Base-by-base conservation (phyloP, 2,329 filamentous ascomycete species). In the Aspergillus sp. region DNA sequence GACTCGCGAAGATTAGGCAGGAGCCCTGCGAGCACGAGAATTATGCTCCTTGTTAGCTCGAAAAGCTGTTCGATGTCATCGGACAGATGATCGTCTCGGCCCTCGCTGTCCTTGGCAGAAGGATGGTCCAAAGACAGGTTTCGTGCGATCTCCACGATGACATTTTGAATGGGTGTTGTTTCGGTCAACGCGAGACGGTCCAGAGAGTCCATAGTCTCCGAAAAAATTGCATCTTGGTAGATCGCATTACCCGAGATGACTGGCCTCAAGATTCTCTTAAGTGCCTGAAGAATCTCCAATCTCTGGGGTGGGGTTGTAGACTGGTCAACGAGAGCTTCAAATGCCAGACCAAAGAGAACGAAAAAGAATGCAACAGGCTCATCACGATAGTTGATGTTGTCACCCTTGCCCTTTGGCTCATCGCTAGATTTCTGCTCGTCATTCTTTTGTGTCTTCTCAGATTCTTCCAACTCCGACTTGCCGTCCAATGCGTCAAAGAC, bases 311-410 rank as follows among this genome's bases (percentile, higher is more conserved):
- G 82, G 67, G 90, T 88, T 21, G 86, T 85, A 5, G 90, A 89
- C 50, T 92, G 88, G 6, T 91, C 92, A 7, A 94, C 94, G 21
- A 99, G 85, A 17, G 96, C 94, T 77, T 99, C 96, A 68, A 99
- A 98, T 0, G 94, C 92, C 59, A 99, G 89, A 10, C 95, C 95
- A 69, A 98, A 99, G 0, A 99, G 84, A 13, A 99, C 94, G 70
- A 99, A 99, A 81, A 99, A 99, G 82, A 99, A 99, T 0, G 95
- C 95, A 1, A 98, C 92, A 0, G 95, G 95, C 74, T 99, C 95
- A 71, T 98, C 94, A 51, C 95, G 91, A 74, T 99, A 99, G 76
- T 98, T 98, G 79, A 99, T 98, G 66, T 94, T 91, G 52, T 88
- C 84, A 3, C 84, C 85, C 72, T 89, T 91, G 15, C 81, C 79